Conservation (phyloP, 2,329 filamentous ascomycete species). For the Xylariaceae sp. region DNA sequence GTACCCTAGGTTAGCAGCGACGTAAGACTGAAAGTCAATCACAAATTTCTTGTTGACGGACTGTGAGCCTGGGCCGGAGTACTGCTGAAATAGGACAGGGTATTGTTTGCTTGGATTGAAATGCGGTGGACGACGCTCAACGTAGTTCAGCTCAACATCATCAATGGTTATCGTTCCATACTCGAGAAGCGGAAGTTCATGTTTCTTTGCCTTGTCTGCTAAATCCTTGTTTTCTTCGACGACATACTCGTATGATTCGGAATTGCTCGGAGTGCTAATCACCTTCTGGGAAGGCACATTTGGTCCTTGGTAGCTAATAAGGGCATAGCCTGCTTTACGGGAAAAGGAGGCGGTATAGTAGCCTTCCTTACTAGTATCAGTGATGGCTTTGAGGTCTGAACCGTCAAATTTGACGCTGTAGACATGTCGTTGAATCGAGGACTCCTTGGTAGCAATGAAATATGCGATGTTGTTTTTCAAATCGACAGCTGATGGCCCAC, state of each 20-base stretch:
- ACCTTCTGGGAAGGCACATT: conserved; percentile 91
- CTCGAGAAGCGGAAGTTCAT: conserved; percentile 82
- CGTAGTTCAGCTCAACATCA: conserved; percentile 71
- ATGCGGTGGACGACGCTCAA: conserved; percentile 89
- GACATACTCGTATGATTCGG: conserved; percentile 67
- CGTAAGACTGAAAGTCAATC: conserved; percentile 89
- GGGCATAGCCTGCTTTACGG: conserved; percentile 76
- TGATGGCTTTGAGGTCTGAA: conserved; percentile 73
- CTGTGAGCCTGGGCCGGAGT: conserved; percentile 94
- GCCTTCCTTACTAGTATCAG: conserved; percentile 73
- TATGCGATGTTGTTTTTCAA: conserved; percentile 87
- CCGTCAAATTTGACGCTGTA: conserved; percentile 90
- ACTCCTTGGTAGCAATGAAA: conserved; percentile 85
- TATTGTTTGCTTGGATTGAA: conserved; percentile 86
- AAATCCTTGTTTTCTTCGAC: conserved; percentile 82
- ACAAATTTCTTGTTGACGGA: conserved; percentile 79
- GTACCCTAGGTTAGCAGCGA: conserved; percentile 86
- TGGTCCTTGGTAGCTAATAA: conserved; percentile 86
- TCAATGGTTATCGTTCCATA: conserved; percentile 88
- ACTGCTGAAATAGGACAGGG: conserved; percentile 92
- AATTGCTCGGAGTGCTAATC: conserved; percentile 77
- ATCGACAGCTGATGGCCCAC: conserved; percentile 84
- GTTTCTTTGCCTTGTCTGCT: conserved; percentile 70
- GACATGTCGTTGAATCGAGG: conserved; percentile 87
- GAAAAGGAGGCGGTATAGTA: conserved; percentile 90